Conservation (phyloP, 257 asterid genomes). For the Thymus quinquecostatus region DNA sequence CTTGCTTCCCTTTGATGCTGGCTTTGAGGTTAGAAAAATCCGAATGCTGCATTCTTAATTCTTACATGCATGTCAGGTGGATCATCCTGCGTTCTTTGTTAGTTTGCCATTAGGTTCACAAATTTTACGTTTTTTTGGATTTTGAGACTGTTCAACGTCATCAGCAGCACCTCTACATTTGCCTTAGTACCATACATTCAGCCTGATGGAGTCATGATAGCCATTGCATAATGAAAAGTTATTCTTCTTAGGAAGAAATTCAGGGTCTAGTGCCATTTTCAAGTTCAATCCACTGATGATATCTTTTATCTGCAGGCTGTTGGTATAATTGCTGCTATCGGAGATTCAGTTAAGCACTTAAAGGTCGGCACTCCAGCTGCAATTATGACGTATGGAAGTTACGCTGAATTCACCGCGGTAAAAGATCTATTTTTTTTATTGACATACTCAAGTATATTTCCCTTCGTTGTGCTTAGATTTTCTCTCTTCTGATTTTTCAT, state of each 20-base stretch:
- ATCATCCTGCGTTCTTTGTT: slow-evolving; percentile 11
- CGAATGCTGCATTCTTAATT: slow-evolving; percentile 11
- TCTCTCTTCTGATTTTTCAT: slow-evolving; percentile 1
- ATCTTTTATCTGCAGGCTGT: slow-evolving; percentile 69
- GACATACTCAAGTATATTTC: background rate
- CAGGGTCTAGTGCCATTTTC: slow-evolving; percentile 15
- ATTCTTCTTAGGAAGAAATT: background rate
- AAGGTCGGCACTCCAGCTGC: slow-evolving; percentile 96
- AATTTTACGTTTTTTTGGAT: slow-evolving; percentile 25
- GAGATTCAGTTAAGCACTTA: slow-evolving; percentile 79
- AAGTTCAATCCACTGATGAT: slow-evolving; percentile 7
- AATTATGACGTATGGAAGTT: slow-evolving; percentile 85
- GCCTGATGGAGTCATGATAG: slow-evolving; percentile 5
- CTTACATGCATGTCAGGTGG: background rate
- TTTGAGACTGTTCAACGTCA: slow-evolving; percentile 17
- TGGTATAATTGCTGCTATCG: slow-evolving; percentile 89
- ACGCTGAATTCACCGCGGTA: slow-evolving; percentile 87
- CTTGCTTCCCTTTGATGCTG: slow-evolving; percentile 93
- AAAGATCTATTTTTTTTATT: slow-evolving; percentile 22
- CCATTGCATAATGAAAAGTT: slow-evolving; percentile 2
- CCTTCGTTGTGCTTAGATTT: background rate
- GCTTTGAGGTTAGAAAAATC: slow-evolving; percentile 71
- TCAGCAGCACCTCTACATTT: slow-evolving; percentile 11
- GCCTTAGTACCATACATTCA: slow-evolving; percentile 2
- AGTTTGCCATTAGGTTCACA: slow-evolving; percentile 1